phyloP scores from a whole-genome alignment of 169 alveolate genomes.

The Cryptosporidium andersoni region DNA sequence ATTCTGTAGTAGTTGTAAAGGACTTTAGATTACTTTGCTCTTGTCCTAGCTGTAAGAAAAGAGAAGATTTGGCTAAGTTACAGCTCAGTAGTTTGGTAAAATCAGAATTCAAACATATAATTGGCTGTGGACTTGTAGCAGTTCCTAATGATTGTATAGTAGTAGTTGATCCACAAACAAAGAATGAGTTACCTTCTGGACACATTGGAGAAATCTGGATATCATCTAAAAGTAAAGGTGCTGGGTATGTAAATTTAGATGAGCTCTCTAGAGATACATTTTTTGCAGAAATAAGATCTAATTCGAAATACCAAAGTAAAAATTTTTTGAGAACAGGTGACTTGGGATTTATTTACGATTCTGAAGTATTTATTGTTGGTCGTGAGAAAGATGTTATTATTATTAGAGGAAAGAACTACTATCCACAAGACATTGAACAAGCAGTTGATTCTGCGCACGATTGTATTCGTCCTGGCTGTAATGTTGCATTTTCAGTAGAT shows the following conservation, averaged over 20 bases:
- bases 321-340: slow-evolving; percentile 75
- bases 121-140: slow-evolving; percentile 27
- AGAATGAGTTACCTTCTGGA: slow-evolving; percentile 68
- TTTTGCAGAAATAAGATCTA: slow-evolving; percentile 21
- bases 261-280: slow-evolving; percentile 72
- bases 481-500: slow-evolving; percentile 74
- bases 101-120: slow-evolving; percentile 5
- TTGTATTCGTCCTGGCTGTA: slow-evolving; percentile 73
- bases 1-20: slow-evolving; percentile 1
- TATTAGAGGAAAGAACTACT: slow-evolving; percentile 74
- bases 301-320: too few species aligned
- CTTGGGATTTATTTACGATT: slow-evolving; percentile 68
- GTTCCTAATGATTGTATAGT: slow-evolving; percentile 35
- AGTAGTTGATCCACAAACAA: slow-evolving; percentile 67
- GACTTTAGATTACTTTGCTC: slow-evolving; percentile 24
- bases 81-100: background rate
- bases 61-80: background rate
- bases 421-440: slow-evolving; percentile 77
- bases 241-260: slow-evolving; percentile 68
- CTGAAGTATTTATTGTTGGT: slow-evolving; percentile 74
- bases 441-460: slow-evolving; percentile 41
- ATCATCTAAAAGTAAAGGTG: slow-evolving; percentile 71
- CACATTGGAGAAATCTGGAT: slow-evolving; percentile 76
- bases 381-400: slow-evolving; percentile 74
- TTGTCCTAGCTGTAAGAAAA: slow-evolving; percentile 16